Evolutionary conservation across 768 basidiomycete genomes (phyloP), one percentile per base, ranked within the genome.

Genomic region (Termitomyces bulborhizus): DNA sequence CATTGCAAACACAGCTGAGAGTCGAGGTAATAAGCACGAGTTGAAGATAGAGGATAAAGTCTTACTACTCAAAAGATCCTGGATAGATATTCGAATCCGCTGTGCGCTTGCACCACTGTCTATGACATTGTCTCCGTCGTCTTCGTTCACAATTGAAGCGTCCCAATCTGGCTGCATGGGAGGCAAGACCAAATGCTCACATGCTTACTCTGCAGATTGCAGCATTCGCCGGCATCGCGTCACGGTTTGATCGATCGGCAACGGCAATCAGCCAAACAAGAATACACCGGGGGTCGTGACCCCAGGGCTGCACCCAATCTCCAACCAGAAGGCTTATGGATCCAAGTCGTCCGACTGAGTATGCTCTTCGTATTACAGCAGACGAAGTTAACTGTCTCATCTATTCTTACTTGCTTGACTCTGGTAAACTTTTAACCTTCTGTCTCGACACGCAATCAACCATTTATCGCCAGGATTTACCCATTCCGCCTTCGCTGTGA

Each of bases 341-440:
- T 39, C 48, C 50, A 54, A 48, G 45, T 43, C 45, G 53, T 36
- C 6, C 48, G 44, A 60, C 52, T 51, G 55, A 56, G 18, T 42
- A 60, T 39, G 77, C 79, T 48, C 78, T 87, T 46, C 76, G 78
- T 32, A 86, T 91, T 59, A 82, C 84, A 40, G 86, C 90, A 37
- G 90, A 92, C 60, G 88, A 93, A 66, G 77, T 93, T 57, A 93
- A 93, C 66, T 89, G 86, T 63, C 81, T 93, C 58, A 85, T 93
- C 46, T 84, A 93, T 68, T 79, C 91, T 1, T 93, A 92, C 65
- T 82, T 93, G 60, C 76, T 85, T 60, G 91, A 93, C 62, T 90
- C 89, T 32, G 90, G 90, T 89, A 60, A 47, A 39, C 48, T 18
- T 53, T 2, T 5, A 15, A 27, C 6, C 32, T 26, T 51, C n/a